These are phyloP conservation scores for Kazachstania sp. DNA, from an alignment of 1,139 yeast species.

Conservation along the genomic window DNA sequence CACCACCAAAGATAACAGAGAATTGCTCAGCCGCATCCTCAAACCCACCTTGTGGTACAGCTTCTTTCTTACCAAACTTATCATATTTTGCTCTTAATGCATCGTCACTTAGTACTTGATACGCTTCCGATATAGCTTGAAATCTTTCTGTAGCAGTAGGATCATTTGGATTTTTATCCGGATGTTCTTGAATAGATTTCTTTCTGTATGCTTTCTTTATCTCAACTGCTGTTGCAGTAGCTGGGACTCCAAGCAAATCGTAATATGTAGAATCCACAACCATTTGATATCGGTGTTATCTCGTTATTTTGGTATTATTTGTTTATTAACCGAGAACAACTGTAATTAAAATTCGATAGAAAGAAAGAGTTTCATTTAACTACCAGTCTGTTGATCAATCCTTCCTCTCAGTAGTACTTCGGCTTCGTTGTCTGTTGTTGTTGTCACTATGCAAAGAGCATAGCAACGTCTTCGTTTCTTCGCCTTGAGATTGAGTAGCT, in stretches of 20 bases:
- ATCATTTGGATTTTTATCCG: conserved; percentile 87
- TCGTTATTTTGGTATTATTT: too few species aligned
- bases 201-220: conserved; percentile 91
- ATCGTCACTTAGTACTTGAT: conserved; percentile 56
- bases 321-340: too few species aligned
- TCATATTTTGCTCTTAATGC: conserved; percentile 53
- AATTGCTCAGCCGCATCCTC: conserved; percentile 66
- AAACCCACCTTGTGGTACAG: conserved; percentile 57
- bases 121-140: conserved; percentile 62
- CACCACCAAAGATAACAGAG: conserved; percentile 68
- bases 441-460: too few species aligned
- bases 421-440: too few species aligned
- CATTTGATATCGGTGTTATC: conserved; percentile 36
- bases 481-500: neutral
- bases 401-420: too few species aligned
- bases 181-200: conserved; percentile 81
- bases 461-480: neutral
- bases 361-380: too few species aligned
- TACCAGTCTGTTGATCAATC: too few species aligned
- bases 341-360: too few species aligned
- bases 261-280: conserved; percentile 88
- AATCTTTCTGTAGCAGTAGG: conserved; percentile 57
- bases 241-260: conserved; percentile 58
- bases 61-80: conserved; percentile 54
- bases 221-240: conserved; percentile 68